Percentiles rank a stretch among this genome's conserved stretches.
phyloP scores from a whole-genome alignment of 73 alveolate genomes.

The Paramecium caudatum region DNA sequence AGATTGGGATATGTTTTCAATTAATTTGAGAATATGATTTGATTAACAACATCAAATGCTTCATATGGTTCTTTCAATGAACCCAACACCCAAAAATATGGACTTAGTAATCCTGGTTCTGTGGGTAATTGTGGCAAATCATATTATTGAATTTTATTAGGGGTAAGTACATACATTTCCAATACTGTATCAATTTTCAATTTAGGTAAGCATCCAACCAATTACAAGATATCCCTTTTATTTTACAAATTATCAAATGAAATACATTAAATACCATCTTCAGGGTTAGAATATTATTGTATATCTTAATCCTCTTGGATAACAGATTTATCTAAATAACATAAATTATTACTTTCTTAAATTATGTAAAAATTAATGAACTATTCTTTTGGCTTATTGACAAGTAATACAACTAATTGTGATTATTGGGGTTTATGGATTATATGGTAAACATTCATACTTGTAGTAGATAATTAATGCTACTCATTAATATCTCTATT shows the following conservation, averaged over 20 bases:
- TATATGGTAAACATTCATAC: not conserved
- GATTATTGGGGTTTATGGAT: not conserved
- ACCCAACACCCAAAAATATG: slow-evolving; percentile 57
- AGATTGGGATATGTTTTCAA: slow-evolving; percentile 46
- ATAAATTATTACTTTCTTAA: not conserved
- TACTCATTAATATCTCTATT: not conserved
- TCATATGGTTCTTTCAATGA: slow-evolving; percentile 63
- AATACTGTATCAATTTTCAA: not conserved
- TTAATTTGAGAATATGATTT: not conserved
- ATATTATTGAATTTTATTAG: not conserved
- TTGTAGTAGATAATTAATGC: not conserved
- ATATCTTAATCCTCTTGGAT: slow-evolving; percentile 6
- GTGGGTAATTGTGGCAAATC: not conserved
- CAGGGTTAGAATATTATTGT: not conserved
- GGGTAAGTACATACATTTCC: slow-evolving; percentile 47
- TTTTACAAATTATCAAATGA: not conserved
- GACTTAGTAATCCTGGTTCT: not conserved
- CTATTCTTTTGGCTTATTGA: not conserved
- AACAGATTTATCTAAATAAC: not conserved
- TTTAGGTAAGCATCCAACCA: slow-evolving; percentile 36
- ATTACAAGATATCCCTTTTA: slow-evolving; percentile 36
- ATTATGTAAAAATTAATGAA: slow-evolving; percentile 29
- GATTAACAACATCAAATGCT: slow-evolving; percentile 55
- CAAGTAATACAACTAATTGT: slow-evolving; percentile 11
- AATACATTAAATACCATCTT: slow-evolving; percentile 45